Evolutionary conservation across 2,329 filamentous ascomycete genomes (phyloP), one percentile per base, ranked within the genome.

Genomic region (Exophiala alcalophila): DNA sequence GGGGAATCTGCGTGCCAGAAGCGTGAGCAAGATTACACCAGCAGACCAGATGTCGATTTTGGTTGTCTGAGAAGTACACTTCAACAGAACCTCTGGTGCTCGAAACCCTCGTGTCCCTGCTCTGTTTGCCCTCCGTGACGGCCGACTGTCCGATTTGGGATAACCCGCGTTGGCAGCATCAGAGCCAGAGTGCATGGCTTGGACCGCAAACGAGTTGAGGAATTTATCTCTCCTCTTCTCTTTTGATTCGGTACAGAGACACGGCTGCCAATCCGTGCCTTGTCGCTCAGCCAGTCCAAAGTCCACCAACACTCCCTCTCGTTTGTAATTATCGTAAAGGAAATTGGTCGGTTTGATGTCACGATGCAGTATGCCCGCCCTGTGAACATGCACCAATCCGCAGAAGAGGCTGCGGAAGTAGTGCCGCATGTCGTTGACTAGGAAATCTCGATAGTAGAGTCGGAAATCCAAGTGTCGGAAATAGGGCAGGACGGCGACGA

Each of bases 11-110:
- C 85, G 84, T 27, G 86, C 91, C 10, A 98, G 73, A 51, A 98
- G 84, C 1, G 92, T 98, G n/a, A 98, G 73, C 2, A 98, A 76
- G 41, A 98, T 94, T n/a, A 98, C 90, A 28, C 92, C 92, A 0
- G 84, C 90, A 16, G 88, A 95, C 92, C 92, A 98, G 54, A 98
- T 84, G 62, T 98, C 92, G 55, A 98, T 92, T 56, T 91, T 84
- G 29, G 86, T 91, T 3, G 84, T 94, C 64, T 98, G 92, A 52
- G 89, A 84, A 0, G 90, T 96, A 68, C 92, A 98, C 65, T 98
- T 98, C 67, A 97, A 86, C 1, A 98, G 74, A 2, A 98, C 92
- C 65, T 98, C 92, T 5, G 92, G 92, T 0, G 92, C 92, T 40
- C 92, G 86, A 67, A 98, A 98, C 1, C 92, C 92, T 61, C 92